Conservation (phyloP, 176 grass and related monocot species). For the Oryza coarctata region DNA sequence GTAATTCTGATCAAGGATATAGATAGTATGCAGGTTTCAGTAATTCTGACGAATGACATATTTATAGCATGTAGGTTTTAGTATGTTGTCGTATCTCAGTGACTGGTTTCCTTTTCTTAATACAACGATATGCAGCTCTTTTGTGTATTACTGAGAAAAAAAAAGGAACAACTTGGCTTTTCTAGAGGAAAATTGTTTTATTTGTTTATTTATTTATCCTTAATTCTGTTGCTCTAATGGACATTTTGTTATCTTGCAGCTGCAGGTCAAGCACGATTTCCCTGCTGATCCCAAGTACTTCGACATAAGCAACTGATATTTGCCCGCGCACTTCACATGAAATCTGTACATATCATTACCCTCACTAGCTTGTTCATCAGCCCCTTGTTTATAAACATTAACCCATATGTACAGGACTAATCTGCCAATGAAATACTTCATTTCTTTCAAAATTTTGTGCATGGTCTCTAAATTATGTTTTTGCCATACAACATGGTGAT, state of each 20-base stretch:
- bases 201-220: neutral
- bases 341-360: conserved; percentile 62
- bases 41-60: neutral
- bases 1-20: neutral
- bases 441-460: conserved; percentile 20
- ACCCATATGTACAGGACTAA: conserved; percentile 58
- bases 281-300: conserved; percentile 97
- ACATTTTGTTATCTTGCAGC: conserved; percentile 45
- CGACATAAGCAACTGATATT: conserved; percentile 79
- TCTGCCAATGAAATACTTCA: conserved; percentile 44
- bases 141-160: neutral
- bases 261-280: conserved; percentile 78
- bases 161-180: neutral
- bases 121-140: neutral
- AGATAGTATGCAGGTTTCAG: neutral
- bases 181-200: neutral
- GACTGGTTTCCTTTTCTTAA: neutral
- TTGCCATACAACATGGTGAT: neutral
- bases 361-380: conserved; percentile 34
- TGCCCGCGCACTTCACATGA: conserved; percentile 13
- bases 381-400: conserved; percentile 34
- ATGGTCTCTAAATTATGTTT: neutral
- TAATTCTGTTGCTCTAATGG: conserved; percentile 4
- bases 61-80: neutral
- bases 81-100: neutral